Evolutionary conservation across 2,329 filamentous ascomycete genomes (phyloP), one percentile per base, ranked within the genome.

Genomic region (Neonectria hederae): DNA sequence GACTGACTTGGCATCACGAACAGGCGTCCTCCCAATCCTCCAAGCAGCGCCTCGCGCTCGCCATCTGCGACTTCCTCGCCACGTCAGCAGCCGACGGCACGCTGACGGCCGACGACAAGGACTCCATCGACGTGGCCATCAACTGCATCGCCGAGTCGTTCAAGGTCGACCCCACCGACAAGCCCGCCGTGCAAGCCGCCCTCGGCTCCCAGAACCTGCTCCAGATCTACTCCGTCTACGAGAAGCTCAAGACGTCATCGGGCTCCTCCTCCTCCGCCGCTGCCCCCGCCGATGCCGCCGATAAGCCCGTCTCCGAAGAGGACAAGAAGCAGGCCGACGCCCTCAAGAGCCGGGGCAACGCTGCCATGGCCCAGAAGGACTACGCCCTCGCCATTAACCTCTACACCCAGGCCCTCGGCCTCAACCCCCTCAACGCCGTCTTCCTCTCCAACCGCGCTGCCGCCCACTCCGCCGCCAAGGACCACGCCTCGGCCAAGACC

Each of bases 361-460:
- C 93, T 58, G 93, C 95, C 65, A 98, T 99, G 94, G 91, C 93
- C 62, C 88, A 91, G 78, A 97, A 97, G 83, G 93, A 98, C 80
- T 97, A 97, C 83, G 75, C 84, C 49, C 76, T 83, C 45, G 96
- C 96, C 66, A 93, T 98, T 77, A 89, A 93, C 72, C 84, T 92
- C 71, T 99, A 99, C 86, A 93, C 92, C 26, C 86, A 95, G 79
- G 96, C 96, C 4, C 89, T 99, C 26, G 86, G 88, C 60, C 84
- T 97, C 57, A 83, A 92, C 71, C 93, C 96, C 2, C 84, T 88
- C 70, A 98, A 99, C 83, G 92, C 94, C 42, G 96, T 99, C 80
- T 99, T 96, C 86, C 91, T 99, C 43, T 97, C 93, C 68, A 99
- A 99, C 88, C 93, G 96, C 71, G 96, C 96, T 11, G 96, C 96